Percentiles rank a stretch among this genome's conserved stretches.
These are phyloP conservation scores for Hippophae gyantsensis DNA, from an alignment of 306 rosid species.

Conservation along the genomic window DNA sequence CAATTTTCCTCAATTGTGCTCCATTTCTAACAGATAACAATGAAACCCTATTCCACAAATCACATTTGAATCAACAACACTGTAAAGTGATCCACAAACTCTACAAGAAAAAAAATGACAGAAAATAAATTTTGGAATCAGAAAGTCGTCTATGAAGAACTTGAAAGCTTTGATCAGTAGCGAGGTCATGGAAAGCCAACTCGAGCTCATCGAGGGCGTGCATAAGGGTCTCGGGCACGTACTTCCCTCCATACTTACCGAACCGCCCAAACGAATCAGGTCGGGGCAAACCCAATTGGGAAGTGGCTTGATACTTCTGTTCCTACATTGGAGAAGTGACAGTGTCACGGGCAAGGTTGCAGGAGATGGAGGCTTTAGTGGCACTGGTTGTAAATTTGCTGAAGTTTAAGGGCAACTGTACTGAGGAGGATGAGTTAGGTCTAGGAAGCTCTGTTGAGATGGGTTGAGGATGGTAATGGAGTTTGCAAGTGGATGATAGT, in stretches of 20 bases:
- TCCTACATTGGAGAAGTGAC: slow-evolving; percentile 11
- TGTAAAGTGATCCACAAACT: no score
- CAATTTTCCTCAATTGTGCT: no score
- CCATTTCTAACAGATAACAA: no score
- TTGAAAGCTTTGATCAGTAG: slow-evolving; percentile 62
- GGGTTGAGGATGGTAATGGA: slow-evolving; percentile 15
- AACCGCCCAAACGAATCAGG: slow-evolving; percentile 90
- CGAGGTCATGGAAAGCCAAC: slow-evolving; percentile 56
- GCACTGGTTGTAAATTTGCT: slow-evolving; percentile 23
- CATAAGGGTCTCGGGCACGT: slow-evolving; percentile 95
- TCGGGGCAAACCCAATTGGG: slow-evolving; percentile 23
- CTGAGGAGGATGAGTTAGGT: slow-evolving; percentile 21
- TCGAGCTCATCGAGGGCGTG: slow-evolving; percentile 81
- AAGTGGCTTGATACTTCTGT: slow-evolving; percentile 29
- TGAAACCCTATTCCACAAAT: no score
- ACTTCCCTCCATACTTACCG: slow-evolving; percentile 85
- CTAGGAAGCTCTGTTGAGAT: slow-evolving; percentile 5
- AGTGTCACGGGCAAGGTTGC: slow-evolving; percentile 43
- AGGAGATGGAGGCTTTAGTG: slow-evolving; percentile 28
- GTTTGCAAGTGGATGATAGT: slow-evolving; percentile 18
- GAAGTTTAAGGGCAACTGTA: slow-evolving; percentile 26
- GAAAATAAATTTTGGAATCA: not conserved
- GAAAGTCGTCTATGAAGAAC: slow-evolving; percentile 22
- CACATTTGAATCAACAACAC: no score
- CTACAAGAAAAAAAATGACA: not conserved